Evolutionary conservation across 2,329 filamentous ascomycete species (phyloP), one percentile per base, ranked within the genome.

Genomic region (Verticillium alfalfae): DNA sequence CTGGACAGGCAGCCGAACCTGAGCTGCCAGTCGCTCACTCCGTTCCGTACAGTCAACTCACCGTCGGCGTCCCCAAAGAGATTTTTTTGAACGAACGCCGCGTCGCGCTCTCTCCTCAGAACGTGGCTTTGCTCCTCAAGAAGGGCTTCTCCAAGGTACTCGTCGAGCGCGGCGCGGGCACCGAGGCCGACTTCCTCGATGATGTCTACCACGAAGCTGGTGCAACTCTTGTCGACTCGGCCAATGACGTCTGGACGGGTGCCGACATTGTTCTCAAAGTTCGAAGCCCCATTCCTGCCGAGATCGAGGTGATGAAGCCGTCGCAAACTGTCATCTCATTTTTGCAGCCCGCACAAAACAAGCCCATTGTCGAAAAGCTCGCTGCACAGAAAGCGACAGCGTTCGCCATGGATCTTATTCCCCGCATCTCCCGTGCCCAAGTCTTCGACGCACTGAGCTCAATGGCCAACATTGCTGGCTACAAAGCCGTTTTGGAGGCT

Each of bases 401-500:
- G 16, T 95, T 97, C 71, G 92, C 93, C 26, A 96, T 97, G 92
- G 93, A 97, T 71, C 89, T 93, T 87, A 89, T 97, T 59, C 93
- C 93, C 16, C 87, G 93, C 49, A 96, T 96, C 68, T 96, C 92
- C 1, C 86, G 93, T 56, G 92, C 93, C 1, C 93, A 96, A 72
- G 88, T 91, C 0, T 96, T 96, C 69, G 92, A 96, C 75, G 92
- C 92, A 0, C 81, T 96, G 61, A 93, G 91, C 73, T 95, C 91
- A 10, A 96, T 96, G 93, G 92, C 93, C 63, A 96, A 96, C 69
- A 96, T 96, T 76, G 91, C 92, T 26, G 93, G 93, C 0, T 97
- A 97, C 78, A 96, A 96, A 75, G 93, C 92, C 49, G 91, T 96
- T 1, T 79, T 96, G 54, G 92, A 96, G 74, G 93, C 92, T 1